A percentile compares a stretch with the other conserved stretches of the same genome.
Evolutionary conservation across 2,329 filamentous ascomycete species (phyloP).

Genomic region (Monosporascus sp.): DNA sequence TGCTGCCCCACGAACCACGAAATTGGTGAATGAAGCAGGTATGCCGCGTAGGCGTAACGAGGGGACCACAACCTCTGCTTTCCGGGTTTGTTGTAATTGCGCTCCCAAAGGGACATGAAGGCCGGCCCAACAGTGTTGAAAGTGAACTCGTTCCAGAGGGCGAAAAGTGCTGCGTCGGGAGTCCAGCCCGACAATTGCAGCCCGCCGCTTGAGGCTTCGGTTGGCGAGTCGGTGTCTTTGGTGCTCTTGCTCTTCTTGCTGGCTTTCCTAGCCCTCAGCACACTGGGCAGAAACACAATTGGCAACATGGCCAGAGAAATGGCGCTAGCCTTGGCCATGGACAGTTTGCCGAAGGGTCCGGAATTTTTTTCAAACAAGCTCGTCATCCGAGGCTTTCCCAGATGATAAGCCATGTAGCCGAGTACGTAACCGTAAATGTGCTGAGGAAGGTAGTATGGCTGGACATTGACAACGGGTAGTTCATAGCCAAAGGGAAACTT

Average conservation of each 20-base stretch:
- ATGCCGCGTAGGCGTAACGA: conserved; percentile 2
- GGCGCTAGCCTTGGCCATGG: no score
- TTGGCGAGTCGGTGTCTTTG: no score
- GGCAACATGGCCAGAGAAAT: no score
- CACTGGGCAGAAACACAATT: no score
- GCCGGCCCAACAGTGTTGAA: conserved; percentile 3
- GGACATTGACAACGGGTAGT: no score
- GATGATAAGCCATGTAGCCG: conserved; percentile 1
- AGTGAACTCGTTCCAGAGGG: neutral
- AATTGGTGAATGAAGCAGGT: conserved; percentile 2
- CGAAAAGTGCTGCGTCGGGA: neutral
- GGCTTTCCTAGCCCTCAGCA: no score
- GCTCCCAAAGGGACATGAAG: neutral
- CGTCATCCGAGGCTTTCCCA: conserved; percentile 1
- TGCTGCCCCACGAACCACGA: conserved; percentile 1
- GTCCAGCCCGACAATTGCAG: conserved; percentile 1
- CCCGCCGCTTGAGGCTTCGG: neutral
- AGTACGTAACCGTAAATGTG: conserved; percentile 1
- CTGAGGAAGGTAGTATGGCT: no score
- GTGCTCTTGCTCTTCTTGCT: no score
- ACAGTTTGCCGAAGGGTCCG: neutral
- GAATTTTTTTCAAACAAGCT: neutral
- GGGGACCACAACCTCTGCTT: conserved; percentile 2
- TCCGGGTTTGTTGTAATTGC: neutral
- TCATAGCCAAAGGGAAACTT: no score